Conservation (phyloP, 208 protist species). For the Histomonas meleagridis region DNA sequence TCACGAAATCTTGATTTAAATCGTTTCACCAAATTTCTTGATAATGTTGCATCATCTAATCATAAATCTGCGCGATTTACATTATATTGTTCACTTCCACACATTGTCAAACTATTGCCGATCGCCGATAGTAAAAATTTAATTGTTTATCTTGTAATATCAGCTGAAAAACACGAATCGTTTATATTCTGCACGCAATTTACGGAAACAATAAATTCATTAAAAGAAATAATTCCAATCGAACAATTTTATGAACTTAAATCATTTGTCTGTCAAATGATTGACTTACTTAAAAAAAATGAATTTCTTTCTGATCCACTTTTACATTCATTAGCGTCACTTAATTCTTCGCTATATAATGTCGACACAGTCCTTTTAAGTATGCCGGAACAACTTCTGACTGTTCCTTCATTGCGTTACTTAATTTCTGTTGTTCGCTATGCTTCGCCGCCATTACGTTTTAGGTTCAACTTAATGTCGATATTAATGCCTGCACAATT, state of each 20-base stretch:
- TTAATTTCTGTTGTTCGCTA: background rate
- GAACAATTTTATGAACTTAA: too few species aligned
- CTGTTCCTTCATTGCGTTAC: background rate
- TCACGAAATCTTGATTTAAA: background rate
- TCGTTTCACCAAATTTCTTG: background rate
- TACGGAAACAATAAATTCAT: background rate
- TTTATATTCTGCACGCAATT: background rate
- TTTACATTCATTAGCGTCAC: background rate
- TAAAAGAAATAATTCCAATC: background rate
- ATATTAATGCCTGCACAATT: background rate
- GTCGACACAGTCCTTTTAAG: background rate
- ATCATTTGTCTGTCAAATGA: too few species aligned
- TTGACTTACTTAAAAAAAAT: background rate
- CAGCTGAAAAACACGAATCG: background rate
- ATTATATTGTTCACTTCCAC: background rate
- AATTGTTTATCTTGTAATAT: background rate
- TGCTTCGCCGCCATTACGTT: background rate
- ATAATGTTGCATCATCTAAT: background rate
- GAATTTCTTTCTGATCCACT: background rate
- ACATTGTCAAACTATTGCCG: background rate
- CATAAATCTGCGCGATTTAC: background rate
- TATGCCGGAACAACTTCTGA: background rate
- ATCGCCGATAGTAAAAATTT: background rate
- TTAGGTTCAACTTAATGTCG: background rate
- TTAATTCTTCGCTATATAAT: background rate